A percentile compares a stretch with the other conserved stretches of the same genome.
Conservation (phyloP, 2,329 filamentous ascomycete genomes). For the Pseudocercospora macadamiae region DNA sequence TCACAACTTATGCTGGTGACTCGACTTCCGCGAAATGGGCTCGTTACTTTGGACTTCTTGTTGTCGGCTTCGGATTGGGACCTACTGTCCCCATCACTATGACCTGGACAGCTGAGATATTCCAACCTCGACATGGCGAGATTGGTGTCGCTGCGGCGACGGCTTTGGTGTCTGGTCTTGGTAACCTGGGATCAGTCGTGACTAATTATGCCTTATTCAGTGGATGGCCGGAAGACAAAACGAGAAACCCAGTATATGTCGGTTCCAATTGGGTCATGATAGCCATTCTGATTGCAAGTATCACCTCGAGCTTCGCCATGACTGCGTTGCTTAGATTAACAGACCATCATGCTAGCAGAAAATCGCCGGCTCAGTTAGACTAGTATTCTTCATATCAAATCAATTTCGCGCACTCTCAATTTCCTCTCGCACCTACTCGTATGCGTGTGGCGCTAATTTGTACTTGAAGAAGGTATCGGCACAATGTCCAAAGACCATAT, state of each 20-base stretch:
- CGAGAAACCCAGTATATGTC: constrained; percentile 40
- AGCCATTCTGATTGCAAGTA: constrained; percentile 78
- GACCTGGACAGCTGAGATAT: constrained; percentile 90
- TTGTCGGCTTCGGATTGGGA: constrained; percentile 87
- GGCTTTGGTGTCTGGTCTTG: constrained; percentile 82
- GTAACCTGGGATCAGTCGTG: constrained; percentile 82
- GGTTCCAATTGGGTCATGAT: constrained; percentile 84
- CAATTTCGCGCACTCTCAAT: too few relatives aligned
- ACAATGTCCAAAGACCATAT: constrained; percentile 31
- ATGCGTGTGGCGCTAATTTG: constrained; percentile 26
- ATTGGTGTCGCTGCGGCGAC: constrained; percentile 86
- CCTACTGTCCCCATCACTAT: constrained; percentile 92
- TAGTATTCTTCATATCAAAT: too few relatives aligned
- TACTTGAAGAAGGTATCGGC: constrained; percentile 27
- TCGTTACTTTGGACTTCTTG: constrained; percentile 82
- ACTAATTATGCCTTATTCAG: constrained; percentile 89
- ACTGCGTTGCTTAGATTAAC: constrained; percentile 60
- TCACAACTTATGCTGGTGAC: constrained; percentile 73
- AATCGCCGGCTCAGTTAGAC: neutral
- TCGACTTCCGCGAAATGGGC: constrained; percentile 68
- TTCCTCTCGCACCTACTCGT: constrained; percentile 12
- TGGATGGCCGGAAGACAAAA: constrained; percentile 79
- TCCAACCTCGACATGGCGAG: constrained; percentile 85
- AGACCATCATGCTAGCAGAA: neutral
- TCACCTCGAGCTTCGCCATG: constrained; percentile 72